Base-by-base conservation (phyloP, 352 stramenopile species). In the Phytophthora meadii region DNA sequence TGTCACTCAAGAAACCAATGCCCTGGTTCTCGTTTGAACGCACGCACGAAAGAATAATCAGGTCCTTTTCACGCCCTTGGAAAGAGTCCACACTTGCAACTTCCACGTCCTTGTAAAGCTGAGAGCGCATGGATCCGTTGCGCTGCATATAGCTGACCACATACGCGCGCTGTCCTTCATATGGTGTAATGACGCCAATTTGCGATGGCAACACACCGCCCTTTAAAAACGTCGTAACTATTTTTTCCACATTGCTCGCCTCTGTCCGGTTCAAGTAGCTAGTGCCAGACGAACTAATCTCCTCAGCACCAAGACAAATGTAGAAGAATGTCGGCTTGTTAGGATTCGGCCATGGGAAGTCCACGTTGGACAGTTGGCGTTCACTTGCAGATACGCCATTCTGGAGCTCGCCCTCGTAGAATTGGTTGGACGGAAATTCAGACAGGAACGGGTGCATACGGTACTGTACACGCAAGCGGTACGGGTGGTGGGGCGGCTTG, bases 71-170 rank as follows among this genome's bases (percentile, higher is more conserved):
- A 36, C 98, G 95, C 11, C 98, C 98, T 79, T 99, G 98, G 74
- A 99, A 99, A 58, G 96, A 98, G 85, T 99, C 98, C 5, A 99
- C 98, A 58, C 88, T 98, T 14, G 98, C 98, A 15, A 99, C 97
- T 87, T 99, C 98, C 42, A 99, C 98, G 9, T 98, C 90, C 77
- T 98, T 98, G 76, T 99, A 99, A 5, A 99, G 65, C 61, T 98
- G 87, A 46, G 88, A 90, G 1, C 92, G 89, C 76, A 99, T 90
- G 5, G 93, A 66, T n/a, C 97, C 98, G 39, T 97, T 97, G 54
- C 94, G 87, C 59, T 98, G 87, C 93, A 99, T 98, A 71, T 99
- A 98, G 65, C 98, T 97, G 10, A 98, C 88, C n/a, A 99, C 89
- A 67, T 99, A 99, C 22, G 97, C 97, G 53, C 98, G 97, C 76